Conservation (phyloP, 805 yeast genomes). For the Teunomyces panamensis region DNA sequence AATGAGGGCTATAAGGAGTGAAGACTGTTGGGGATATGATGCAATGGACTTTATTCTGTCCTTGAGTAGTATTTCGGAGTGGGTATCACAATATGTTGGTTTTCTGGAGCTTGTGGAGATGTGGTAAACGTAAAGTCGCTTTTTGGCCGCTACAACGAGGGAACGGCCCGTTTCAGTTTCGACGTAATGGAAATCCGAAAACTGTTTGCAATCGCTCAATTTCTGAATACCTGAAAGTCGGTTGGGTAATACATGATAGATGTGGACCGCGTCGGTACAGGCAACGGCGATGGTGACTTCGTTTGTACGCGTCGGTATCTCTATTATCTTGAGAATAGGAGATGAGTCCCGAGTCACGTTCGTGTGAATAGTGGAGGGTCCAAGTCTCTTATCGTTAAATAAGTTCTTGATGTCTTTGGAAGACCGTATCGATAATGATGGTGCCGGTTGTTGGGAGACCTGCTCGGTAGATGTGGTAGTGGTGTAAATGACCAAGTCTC, state of each 20-base stretch:
- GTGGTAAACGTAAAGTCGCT: conserved; percentile 26
- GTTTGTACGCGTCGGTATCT: neutral
- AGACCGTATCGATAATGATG: conserved; percentile 6
- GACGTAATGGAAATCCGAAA: conserved; percentile 15
- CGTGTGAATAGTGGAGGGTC: conserved; percentile 18
- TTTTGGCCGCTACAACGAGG: conserved; percentile 28
- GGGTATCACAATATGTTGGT: conserved; percentile 22
- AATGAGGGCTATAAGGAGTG: conserved; percentile 21
- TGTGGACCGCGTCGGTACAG: neutral
- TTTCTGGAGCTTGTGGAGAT: conserved; percentile 30
- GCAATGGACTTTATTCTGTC: conserved; percentile 28
- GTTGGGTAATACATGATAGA: neutral
- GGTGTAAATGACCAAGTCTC: conserved; percentile 22
- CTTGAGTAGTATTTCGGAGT: conserved; percentile 24
- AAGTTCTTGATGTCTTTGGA: conserved; percentile 21
- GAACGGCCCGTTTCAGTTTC: conserved; percentile 17
- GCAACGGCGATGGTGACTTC: conserved; percentile 1
- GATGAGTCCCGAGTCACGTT: conserved; percentile 16
- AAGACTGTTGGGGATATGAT: conserved; percentile 7
- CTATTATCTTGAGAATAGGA: conserved; percentile 16
- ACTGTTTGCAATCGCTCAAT: conserved; percentile 23
- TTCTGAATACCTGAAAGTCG: conserved; percentile 16
- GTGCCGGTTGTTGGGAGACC: neutral
- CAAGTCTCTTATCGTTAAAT: conserved; percentile 16
- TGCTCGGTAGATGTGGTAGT: neutral